Conservation (phyloP, 345 rosid genomes). For the Anacardium occidentale region DNA sequence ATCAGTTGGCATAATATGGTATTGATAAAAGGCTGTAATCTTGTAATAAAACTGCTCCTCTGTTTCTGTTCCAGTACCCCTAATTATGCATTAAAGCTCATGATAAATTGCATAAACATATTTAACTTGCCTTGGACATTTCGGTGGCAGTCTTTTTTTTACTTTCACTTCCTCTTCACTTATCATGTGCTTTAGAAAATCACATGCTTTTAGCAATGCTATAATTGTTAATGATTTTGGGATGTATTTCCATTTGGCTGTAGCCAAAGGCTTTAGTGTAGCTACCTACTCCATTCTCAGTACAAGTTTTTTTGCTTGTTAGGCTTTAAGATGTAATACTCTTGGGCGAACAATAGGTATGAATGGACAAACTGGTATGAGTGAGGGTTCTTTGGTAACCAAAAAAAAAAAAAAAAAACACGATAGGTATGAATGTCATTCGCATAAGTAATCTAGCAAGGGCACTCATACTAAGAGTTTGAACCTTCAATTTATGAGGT, state of each 20-base stretch:
- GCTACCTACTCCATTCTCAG: background rate
- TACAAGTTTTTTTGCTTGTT: background rate
- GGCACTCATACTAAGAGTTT: background rate
- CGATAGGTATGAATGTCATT: background rate
- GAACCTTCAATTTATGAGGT: constrained; percentile 5
- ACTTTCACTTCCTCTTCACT: constrained; percentile 1
- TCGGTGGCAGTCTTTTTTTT: background rate
- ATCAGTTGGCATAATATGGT: background rate
- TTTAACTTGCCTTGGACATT: background rate
- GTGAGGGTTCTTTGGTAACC: too few relatives aligned
- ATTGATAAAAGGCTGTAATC: background rate
- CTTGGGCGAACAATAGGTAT: background rate
- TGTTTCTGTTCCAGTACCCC: background rate
- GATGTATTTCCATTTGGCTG: background rate
- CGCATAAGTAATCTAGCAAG: background rate
- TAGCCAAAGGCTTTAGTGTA: too few relatives aligned
- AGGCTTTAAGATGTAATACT: background rate
- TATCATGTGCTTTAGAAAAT: background rate
- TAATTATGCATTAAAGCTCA: background rate
- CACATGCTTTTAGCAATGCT: background rate
- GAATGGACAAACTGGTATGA: too few relatives aligned
- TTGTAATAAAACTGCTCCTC: background rate
- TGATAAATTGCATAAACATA: background rate
- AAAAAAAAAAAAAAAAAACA: too few relatives aligned
- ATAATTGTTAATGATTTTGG: background rate